Evolutionary conservation across 2,329 filamentous ascomycete species (phyloP).

Genomic region (Paecilomyces sp.): DNA sequence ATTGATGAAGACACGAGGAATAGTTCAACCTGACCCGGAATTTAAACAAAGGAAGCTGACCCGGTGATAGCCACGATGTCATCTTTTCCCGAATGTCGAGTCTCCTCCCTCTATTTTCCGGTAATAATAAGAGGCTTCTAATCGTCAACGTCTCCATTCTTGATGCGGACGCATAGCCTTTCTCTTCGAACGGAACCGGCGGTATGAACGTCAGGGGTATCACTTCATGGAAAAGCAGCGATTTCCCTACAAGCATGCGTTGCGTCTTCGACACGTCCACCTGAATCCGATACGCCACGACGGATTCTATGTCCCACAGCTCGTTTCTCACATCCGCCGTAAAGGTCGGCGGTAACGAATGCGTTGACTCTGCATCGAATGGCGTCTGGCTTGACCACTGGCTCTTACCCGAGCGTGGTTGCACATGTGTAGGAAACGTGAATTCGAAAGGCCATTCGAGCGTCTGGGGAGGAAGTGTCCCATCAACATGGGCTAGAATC

Average conservation of each 20-base stretch:
- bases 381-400: conserved; percentile 4
- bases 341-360: conserved; percentile 8
- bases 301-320: conserved; percentile 4
- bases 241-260: conserved; percentile 1
- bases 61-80: conserved; percentile 6
- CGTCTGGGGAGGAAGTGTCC: conserved; percentile 1
- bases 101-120: conserved; percentile 7
- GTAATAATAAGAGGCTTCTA: conserved; percentile 6
- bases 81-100: conserved; percentile 6
- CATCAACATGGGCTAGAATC: conserved; percentile 2
- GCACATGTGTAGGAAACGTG: conserved; percentile 2
- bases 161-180: neutral
- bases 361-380: conserved; percentile 7
- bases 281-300: conserved; percentile 6
- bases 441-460: conserved; percentile 11
- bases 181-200: neutral
- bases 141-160: neutral
- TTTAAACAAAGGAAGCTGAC: conserved; percentile 9
- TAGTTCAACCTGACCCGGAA: conserved; percentile 8
- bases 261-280: conserved; percentile 5
- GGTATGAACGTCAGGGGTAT: neutral
- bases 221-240: neutral
- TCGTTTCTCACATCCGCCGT: neutral
- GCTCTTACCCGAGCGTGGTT: neutral
- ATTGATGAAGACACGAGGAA: conserved; percentile 3